Conservation (phyloP, 108 stramenopile species). For the Nannochloropsis oceanica region DNA sequence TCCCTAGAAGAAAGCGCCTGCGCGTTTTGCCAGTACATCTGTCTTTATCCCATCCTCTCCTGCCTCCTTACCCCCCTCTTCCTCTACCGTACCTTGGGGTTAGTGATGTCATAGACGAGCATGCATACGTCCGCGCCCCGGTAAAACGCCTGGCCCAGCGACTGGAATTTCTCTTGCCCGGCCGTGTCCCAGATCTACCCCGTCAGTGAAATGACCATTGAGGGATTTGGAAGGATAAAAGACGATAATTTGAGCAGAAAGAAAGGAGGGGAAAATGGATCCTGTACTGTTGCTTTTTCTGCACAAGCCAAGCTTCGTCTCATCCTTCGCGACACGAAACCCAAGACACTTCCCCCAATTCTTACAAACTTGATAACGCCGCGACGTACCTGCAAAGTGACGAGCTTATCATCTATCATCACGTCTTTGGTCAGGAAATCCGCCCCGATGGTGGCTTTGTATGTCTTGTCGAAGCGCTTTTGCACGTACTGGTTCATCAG, state of each 20-base stretch:
- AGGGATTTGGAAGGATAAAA: too few relatives aligned
- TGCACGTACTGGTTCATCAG: constrained; percentile 95
- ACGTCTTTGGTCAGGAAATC: constrained; percentile 86
- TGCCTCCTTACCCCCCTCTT: not conserved
- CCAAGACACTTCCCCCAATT: too few relatives aligned
- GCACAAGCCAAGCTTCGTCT: too few relatives aligned
- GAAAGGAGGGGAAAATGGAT: too few relatives aligned
- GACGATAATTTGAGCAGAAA: too few relatives aligned
- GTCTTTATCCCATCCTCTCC: not conserved
- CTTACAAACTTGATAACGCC: too few relatives aligned
- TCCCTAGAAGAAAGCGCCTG: too few relatives aligned
- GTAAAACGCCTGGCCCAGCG: constrained; percentile 89
- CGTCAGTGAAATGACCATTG: too few relatives aligned
- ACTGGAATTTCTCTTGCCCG: constrained; percentile 92
- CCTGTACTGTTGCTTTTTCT: too few relatives aligned
- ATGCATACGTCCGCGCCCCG: constrained; percentile 92
- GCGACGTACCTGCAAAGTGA: constrained; percentile 49
- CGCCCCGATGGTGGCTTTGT: constrained; percentile 97
- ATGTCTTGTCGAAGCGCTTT: constrained; percentile 78
- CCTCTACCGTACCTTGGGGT: constrained; percentile 39
- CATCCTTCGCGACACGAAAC: too few relatives aligned
- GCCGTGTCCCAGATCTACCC: constrained; percentile 93
- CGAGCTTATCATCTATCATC: constrained; percentile 47
- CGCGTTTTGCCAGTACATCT: not conserved
- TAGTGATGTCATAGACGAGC: constrained; percentile 92